Conservation (phyloP, 441 rosid species). For the Breynia disticha region DNA sequence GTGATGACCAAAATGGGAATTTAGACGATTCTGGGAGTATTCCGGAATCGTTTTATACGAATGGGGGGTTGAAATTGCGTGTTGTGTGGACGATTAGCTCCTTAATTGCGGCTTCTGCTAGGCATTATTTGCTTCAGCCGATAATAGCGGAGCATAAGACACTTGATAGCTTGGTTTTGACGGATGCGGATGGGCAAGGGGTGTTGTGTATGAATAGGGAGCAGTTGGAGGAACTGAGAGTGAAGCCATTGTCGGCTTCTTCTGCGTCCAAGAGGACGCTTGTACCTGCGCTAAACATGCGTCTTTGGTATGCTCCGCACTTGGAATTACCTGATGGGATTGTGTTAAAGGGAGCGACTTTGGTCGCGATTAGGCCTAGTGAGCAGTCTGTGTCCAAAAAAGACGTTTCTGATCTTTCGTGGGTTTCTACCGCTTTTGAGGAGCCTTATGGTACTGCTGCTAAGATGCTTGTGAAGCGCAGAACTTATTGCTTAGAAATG, state of each 20-base stretch:
- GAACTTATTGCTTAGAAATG: conserved; percentile 92
- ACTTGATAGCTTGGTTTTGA: conserved; percentile 65
- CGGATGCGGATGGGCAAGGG: conserved; percentile 86
- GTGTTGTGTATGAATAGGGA: conserved; percentile 79
- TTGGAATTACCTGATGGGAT: conserved; percentile 68
- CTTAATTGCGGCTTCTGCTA: conserved; percentile 78
- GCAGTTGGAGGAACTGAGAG: conserved; percentile 82
- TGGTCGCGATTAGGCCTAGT: conserved; percentile 83
- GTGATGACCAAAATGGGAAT: conserved; percentile 4
- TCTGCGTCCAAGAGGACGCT: conserved; percentile 84
- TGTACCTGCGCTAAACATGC: conserved; percentile 88
- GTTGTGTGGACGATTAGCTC: conserved; percentile 97
- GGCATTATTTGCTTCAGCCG: conserved; percentile 84
- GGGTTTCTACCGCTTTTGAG: conserved; percentile 67
- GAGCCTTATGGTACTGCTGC: conserved; percentile 87
- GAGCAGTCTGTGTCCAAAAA: conserved; percentile 46
- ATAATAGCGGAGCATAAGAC: conserved; percentile 82
- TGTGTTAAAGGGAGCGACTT: conserved; percentile 78
- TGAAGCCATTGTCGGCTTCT: conserved; percentile 74
- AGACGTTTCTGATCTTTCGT: conserved; percentile 55
- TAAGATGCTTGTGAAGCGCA: conserved; percentile 67
- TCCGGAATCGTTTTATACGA: conserved; percentile 87
- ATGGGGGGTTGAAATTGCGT: conserved; percentile 81
- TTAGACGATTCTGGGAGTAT: conserved; percentile 75
- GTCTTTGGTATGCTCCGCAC: conserved; percentile 85